phyloP scores from a whole-genome alignment of 176 grass and related monocot genomes.

The Avena eriantha region DNA sequence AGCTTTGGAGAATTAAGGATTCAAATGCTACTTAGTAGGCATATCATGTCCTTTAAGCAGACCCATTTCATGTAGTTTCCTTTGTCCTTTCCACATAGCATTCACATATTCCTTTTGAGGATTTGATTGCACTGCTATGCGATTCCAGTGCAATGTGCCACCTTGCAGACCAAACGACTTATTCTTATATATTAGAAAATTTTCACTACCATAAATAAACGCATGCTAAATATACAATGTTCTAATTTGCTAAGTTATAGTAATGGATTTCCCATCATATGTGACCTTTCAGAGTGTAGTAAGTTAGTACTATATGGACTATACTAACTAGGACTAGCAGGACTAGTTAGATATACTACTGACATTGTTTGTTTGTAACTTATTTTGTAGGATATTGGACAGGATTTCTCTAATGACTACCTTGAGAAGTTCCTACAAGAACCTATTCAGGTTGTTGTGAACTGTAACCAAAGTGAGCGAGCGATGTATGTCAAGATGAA shows the following conservation, averaged over 20 bases:
- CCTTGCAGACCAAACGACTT: slow-evolving; percentile 17
- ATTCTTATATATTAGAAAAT: slow-evolving; percentile 16
- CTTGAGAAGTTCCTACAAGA: too few species aligned
- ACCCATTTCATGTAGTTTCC: not conserved
- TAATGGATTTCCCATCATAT: slow-evolving; percentile 71
- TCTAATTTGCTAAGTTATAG: slow-evolving; percentile 49
- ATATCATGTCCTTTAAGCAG: slow-evolving; percentile 28
- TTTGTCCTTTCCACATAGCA: not conserved
- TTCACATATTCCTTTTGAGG: not conserved
- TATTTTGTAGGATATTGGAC: too few species aligned
- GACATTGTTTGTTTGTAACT: too few species aligned
- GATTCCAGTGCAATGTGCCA: slow-evolving; percentile 30
- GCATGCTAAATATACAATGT: slow-evolving; percentile 44
- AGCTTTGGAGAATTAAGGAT: not conserved
- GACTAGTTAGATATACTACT: too few species aligned
- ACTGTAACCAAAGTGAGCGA: too few species aligned
- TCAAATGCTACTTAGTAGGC: not conserved
- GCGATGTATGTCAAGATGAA: too few species aligned
- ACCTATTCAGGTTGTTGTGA: too few species aligned
- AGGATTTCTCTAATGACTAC: too few species aligned
- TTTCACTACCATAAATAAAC: slow-evolving; percentile 58
- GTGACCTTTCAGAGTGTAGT: too few species aligned
- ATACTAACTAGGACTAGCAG: too few species aligned
- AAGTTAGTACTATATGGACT: too few species aligned
- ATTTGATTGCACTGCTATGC: slow-evolving; percentile 1